Base-by-base conservation (phyloP, 2,329 filamentous ascomycete genomes). In the Immersiporthe knoxdaviesiana region DNA sequence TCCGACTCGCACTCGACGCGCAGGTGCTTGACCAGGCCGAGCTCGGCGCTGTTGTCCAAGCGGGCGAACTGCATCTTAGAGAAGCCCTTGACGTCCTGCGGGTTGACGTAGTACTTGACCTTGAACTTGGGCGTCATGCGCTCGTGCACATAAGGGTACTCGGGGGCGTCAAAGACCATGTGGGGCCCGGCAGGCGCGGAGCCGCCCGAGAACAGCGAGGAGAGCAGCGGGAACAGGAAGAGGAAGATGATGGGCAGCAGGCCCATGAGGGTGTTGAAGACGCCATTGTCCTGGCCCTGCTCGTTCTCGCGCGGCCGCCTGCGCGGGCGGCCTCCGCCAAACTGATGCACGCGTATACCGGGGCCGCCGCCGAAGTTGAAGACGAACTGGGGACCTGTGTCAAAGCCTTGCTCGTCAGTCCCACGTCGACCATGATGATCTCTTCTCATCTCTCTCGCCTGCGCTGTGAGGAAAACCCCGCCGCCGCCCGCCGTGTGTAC, bases 361-460 rank as follows among this genome's bases (percentile, higher is more conserved):
- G 95, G 94, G 10, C 94, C 93, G 71, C 94, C 93, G 71, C 94
- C 94, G 73, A 97, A 88, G 81, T 97, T 97, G 82, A 98, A 98
- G 67, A 97, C 92, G 79, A 97, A 97, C 74, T 93, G 92, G 35
- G 93, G 93, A 21, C 93, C 93, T 71, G 86, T 87, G 76, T 93
- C 91, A 79, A 94, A 93, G 56, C 82, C 85, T 86, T 69, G 52
- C 37, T 52, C 14, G 61, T 70, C 52, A 70, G 67, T 59, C 30
- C 60, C 30, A 65, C 60, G 79, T 41, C 39, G n/a, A n/a, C 44
- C 44, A n/a, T 47, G 44, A 47, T 7, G 35, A 35, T 35, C 35
- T 54, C 24, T 27, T 39, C 2, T 24, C 24, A 52, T 5, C 39
- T 5, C 18, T 21, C 16, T 3, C 16, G 16, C 41, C 16, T 44